Evolutionary conservation across 2,329 filamentous ascomycete genomes (phyloP), one percentile per base, ranked within the genome.

Genomic region (Lasiodiplodia hormozganensis): DNA sequence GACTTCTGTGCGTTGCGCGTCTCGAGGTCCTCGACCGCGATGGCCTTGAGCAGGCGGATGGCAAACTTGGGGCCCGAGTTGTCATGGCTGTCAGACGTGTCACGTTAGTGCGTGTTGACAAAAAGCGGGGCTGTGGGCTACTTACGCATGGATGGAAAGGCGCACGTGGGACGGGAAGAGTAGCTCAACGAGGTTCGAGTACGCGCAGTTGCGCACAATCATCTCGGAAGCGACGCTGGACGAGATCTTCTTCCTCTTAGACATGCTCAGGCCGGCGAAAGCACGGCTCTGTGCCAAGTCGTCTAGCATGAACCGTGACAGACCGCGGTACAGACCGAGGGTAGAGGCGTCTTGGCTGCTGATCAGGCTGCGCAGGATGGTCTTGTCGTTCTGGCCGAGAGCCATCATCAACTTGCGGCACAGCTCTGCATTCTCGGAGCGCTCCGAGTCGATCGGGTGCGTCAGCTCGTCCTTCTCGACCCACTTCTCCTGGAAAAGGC

Each of bases 151-250:
- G 58, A 85, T 85, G 0, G 82, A 84, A 0, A 85, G 76, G n/a
- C 82, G 81, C 52, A 85, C 75, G 66, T 82, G 79, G 68, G 81
- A 78, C 1, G 83, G 83, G 69, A 83, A 80, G 2, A 84, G 70
- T 3, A 83, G 72, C 73, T 84, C 81, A n/a, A 83, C 76, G 16
- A 84, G 75, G 62, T 84, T 84, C 2, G 82, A 84, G 69, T 84
- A 85, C 11, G 82, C 82, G 69, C 84, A 82, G 70, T 84, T 85
- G 8, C 82, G 76, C 23, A 75, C 74, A 34, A 80, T 77, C 78
- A 80, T 81, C 68, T 80, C 78, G 47, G 76, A 73, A 1, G 79
- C 77, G 7, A 80, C 76, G 28, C 72, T 74, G 34, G 75, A 71
- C 12, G 77, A 74, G 0, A 75, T 73, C 72, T 77, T 80, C 71